A percentile compares a stretch with the other conserved stretches of the same genome.
phyloP scores from a whole-genome alignment of 2,329 filamentous ascomycete genomes.

The Meredithiella fracta region DNA sequence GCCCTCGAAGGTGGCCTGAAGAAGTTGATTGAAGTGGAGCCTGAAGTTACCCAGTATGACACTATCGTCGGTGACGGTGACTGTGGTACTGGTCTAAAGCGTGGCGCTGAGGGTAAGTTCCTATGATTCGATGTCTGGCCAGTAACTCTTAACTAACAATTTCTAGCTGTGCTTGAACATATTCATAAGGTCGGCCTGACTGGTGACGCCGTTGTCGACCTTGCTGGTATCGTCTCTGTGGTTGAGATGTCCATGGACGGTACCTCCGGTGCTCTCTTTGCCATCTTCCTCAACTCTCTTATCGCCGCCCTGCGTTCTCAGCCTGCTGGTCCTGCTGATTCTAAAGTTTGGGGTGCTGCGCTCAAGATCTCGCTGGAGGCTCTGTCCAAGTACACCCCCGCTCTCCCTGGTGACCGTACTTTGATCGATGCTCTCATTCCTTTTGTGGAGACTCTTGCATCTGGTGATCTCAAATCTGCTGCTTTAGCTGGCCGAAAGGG shows the following conservation, averaged over 20 bases:
- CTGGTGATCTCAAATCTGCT: conserved; percentile 52
- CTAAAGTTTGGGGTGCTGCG: conserved; percentile 42
- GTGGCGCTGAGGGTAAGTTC: conserved; percentile 59
- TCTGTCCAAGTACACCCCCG: conserved; percentile 73
- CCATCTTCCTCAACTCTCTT: conserved; percentile 81
- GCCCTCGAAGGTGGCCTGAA: conserved; percentile 42
- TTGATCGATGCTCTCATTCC: conserved; percentile 79
- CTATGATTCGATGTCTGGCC: neutral
- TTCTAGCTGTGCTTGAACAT: conserved; percentile 35
- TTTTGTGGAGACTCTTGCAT: conserved; percentile 60
- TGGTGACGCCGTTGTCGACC: conserved; percentile 36
- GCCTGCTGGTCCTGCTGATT: conserved; percentile 24
- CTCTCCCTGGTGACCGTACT: conserved; percentile 75
- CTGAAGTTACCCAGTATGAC: conserved; percentile 56
- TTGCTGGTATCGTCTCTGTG: conserved; percentile 35
- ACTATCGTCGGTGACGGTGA: conserved; percentile 83
- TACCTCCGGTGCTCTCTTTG: conserved; percentile 44
- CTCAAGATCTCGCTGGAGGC: conserved; percentile 54
- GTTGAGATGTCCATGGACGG: conserved; percentile 45
- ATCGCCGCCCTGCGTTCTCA: conserved; percentile 41
- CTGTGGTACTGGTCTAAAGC: conserved; percentile 71
- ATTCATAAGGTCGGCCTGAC: conserved; percentile 28
- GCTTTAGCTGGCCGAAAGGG: conserved; percentile 59
- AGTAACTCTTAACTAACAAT: neutral
- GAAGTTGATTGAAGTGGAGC: conserved; percentile 47